Percentiles rank a stretch among this genome's conserved stretches.
phyloP scores from a whole-genome alignment of 495 filamentous ascomycete species.

The Podospora pseudocomata region DNA sequence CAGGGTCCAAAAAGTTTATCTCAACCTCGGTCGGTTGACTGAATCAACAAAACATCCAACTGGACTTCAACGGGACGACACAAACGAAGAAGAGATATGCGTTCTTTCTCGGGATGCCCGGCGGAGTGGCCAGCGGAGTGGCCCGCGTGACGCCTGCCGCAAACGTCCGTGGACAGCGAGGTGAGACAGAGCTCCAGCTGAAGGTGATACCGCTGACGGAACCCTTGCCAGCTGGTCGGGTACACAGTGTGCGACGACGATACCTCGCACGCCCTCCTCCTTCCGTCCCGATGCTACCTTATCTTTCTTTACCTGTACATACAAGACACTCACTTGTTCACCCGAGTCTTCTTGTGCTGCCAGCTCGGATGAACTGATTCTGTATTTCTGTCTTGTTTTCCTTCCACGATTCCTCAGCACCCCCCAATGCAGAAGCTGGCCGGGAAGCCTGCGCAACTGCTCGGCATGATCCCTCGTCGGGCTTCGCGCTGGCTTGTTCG shows the following conservation, averaged over 20 bases:
- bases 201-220: background rate
- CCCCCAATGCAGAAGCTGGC: background rate
- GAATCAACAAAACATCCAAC: background rate
- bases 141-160: too few relatives aligned
- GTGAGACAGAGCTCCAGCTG: background rate
- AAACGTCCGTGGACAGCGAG: background rate
- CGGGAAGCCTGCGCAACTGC: constrained; percentile 16
- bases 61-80: too few relatives aligned
- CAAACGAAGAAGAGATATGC: background rate
- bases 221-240: background rate
- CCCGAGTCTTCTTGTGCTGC: background rate
- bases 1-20: constrained; percentile 6
- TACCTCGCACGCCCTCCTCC: background rate
- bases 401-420: background rate
- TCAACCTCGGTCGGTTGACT: background rate
- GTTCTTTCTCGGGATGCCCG: background rate
- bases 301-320: too few relatives aligned
- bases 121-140: too few relatives aligned
- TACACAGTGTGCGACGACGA: background rate
- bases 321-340: background rate
- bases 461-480: constrained; percentile 25
- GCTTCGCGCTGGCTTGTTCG: constrained; percentile 31
- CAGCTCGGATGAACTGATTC: background rate
- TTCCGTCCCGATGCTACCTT: background rate
- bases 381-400: background rate